Evolutionary conservation across 495 filamentous ascomycete genomes (phyloP).

Genomic region (Hapsidospora chrysogenum): DNA sequence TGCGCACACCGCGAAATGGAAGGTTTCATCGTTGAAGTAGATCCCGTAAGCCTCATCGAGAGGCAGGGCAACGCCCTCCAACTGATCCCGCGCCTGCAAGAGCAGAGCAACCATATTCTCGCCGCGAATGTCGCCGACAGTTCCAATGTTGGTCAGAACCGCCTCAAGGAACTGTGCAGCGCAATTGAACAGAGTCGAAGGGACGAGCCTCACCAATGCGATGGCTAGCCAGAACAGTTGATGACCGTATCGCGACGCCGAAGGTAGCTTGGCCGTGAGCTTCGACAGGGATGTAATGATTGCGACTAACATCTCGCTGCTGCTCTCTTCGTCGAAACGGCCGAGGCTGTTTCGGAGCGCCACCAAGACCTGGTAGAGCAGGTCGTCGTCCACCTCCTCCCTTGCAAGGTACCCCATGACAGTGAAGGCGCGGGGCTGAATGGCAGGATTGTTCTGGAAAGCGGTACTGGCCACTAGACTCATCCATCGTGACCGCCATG

Average conservation of each 20-base stretch:
- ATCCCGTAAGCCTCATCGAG: constrained; percentile 46
- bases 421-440: constrained; percentile 48
- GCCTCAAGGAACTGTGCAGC: constrained; percentile 44
- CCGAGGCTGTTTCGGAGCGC: constrained; percentile 41
- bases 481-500: constrained; percentile 58
- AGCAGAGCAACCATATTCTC: constrained; percentile 38
- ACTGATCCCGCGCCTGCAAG: constrained; percentile 33
- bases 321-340: constrained; percentile 39
- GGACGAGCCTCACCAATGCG: constrained; percentile 44
- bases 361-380: constrained; percentile 52
- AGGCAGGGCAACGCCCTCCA: constrained; percentile 39
- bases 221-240: constrained; percentile 54
- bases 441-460: constrained; percentile 53
- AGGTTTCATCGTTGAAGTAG: constrained; percentile 42
- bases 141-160: constrained; percentile 40
- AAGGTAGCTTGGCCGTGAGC: constrained; percentile 50
- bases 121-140: constrained; percentile 36
- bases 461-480: constrained; percentile 51
- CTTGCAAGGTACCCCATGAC: constrained; percentile 53
- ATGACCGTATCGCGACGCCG: constrained; percentile 44
- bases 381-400: constrained; percentile 50
- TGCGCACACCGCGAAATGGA: constrained; percentile 45
- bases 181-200: constrained; percentile 42
- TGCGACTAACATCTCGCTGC: constrained; percentile 48
- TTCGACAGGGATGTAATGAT: constrained; percentile 48